Conservation (phyloP, 2,329 filamentous ascomycete genomes). For the Aureobasidium sp. region DNA sequence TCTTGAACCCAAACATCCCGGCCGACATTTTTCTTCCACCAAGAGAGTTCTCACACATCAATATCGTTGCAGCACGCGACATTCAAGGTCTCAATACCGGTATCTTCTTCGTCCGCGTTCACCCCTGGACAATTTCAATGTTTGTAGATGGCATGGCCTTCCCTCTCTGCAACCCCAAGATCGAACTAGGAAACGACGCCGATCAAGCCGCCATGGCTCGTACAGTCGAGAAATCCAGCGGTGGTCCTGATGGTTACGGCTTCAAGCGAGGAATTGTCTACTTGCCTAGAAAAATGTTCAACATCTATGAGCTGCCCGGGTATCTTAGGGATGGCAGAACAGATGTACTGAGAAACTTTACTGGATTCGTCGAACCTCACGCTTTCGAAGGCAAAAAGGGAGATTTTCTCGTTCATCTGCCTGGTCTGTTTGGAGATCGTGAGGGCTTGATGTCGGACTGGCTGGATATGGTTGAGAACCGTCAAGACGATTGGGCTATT, state of each 20-base stretch:
- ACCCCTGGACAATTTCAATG: slow-evolving; percentile 20
- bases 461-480: slow-evolving; percentile 12
- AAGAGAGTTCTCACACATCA: slow-evolving; percentile 19
- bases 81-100: slow-evolving; percentile 20
- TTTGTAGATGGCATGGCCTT: slow-evolving; percentile 20
- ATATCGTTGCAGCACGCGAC: slow-evolving; percentile 22
- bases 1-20: slow-evolving; percentile 24
- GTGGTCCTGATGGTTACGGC: neutral
- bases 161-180: slow-evolving; percentile 18
- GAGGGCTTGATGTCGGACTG: slow-evolving; percentile 17
- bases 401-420: slow-evolving; percentile 19
- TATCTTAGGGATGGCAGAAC: neutral
- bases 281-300: slow-evolving; percentile 15
- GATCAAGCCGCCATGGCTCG: slow-evolving; percentile 18
- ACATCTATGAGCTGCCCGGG: slow-evolving; percentile 8
- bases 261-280: slow-evolving; percentile 4
- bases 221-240: slow-evolving; percentile 1
- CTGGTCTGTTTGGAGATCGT: slow-evolving; percentile 18
- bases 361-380: slow-evolving; percentile 16
- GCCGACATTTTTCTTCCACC: slow-evolving; percentile 26
- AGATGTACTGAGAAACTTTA: slow-evolving; percentile 24
- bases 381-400: slow-evolving; percentile 13
- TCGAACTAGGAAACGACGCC: slow-evolving; percentile 17
- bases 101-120: slow-evolving; percentile 24
- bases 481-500: slow-evolving; percentile 8